These are phyloP conservation scores for Simmondsia chinensis DNA, from an alignment of 148 eudicot species.

Conservation along the genomic window DNA sequence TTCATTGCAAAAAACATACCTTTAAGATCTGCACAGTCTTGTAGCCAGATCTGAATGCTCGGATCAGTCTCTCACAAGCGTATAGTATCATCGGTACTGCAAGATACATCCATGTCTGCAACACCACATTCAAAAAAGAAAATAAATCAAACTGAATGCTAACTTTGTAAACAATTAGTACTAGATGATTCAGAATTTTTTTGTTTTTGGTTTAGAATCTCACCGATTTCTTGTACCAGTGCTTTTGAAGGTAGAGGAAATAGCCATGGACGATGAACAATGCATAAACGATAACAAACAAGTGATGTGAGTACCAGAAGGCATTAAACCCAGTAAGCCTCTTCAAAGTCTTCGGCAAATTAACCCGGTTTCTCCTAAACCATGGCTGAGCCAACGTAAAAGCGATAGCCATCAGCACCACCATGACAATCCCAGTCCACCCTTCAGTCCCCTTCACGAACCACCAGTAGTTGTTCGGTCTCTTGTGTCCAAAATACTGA, in stretches of 20 bases:
- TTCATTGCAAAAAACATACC: constrained; percentile 15
- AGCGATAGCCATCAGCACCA: constrained; percentile 43
- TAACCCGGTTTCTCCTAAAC: constrained; percentile 36
- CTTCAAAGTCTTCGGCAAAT: constrained; percentile 41
- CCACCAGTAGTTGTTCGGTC: constrained; percentile 44
- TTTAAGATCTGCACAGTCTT: constrained; percentile 35
- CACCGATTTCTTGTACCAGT: constrained; percentile 40
- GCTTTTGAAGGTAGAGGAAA: constrained; percentile 30
- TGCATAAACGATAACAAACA: constrained; percentile 44
- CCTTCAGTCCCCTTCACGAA: constrained; percentile 49
- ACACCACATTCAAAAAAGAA: not conserved
- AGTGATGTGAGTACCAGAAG: constrained; percentile 57
- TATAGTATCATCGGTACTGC: constrained; percentile 34
- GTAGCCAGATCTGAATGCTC: constrained; percentile 37
- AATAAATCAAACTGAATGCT: not conserved
- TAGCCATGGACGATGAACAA: constrained; percentile 38
- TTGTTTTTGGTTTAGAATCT: constrained; percentile 1
- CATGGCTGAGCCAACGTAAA: constrained; percentile 45
- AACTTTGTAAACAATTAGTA: too few relatives aligned
- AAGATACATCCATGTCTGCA: constrained; percentile 60
- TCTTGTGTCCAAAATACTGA: constrained; percentile 17
- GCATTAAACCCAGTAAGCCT: constrained; percentile 50
- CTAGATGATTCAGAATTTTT: not conserved
- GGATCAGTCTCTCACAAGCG: constrained; percentile 32
- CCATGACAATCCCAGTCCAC: constrained; percentile 39